Percentiles rank a stretch among this genome's conserved stretches.
Conservation (phyloP, 2,329 filamentous ascomycete genomes). For the Trichophyton simii region DNA sequence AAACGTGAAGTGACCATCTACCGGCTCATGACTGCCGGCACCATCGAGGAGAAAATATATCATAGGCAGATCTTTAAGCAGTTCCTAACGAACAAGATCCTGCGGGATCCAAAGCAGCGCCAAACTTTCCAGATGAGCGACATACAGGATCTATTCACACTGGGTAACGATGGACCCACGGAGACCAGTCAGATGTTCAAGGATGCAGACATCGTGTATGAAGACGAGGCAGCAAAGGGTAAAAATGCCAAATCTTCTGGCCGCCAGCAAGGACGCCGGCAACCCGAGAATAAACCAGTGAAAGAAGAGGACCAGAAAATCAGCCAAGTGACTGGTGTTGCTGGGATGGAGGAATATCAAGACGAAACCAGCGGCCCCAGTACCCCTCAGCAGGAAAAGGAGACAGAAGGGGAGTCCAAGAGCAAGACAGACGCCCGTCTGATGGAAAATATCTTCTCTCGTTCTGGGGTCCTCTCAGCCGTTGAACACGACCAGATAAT, state of each 20-base stretch:
- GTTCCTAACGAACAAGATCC: constrained; percentile 89
- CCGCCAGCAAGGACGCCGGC: constrained; percentile 10
- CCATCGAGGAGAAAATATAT: constrained; percentile 98
- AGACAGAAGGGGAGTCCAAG: constrained; percentile 14
- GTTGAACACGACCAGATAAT: constrained; percentile 89
- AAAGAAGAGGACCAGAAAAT: constrained; percentile 34
- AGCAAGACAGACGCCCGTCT: constrained; percentile 55
- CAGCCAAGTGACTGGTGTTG: constrained; percentile 46
- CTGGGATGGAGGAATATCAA: constrained; percentile 52
- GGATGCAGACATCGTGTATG: constrained; percentile 65
- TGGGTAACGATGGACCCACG: constrained; percentile 58
- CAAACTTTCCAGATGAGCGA: constrained; percentile 84
- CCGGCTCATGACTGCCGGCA: constrained; percentile 92
- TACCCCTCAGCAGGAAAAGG: constrained; percentile 15
- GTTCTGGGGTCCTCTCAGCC: constrained; percentile 75
- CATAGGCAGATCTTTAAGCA: constrained; percentile 98
- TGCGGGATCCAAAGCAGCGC: constrained; percentile 86
- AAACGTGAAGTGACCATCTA: constrained; percentile 94
- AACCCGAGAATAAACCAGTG: constrained; percentile 13
- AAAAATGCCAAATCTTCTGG: constrained; percentile 4
- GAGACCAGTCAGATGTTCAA: constrained; percentile 80
- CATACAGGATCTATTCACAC: constrained; percentile 79
- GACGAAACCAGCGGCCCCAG: constrained; percentile 28
- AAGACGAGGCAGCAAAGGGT: constrained; percentile 23
- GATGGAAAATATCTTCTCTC: constrained; percentile 78